phyloP scores from a whole-genome alignment of 345 rosid genomes.

The Stellera chamaejasme region DNA sequence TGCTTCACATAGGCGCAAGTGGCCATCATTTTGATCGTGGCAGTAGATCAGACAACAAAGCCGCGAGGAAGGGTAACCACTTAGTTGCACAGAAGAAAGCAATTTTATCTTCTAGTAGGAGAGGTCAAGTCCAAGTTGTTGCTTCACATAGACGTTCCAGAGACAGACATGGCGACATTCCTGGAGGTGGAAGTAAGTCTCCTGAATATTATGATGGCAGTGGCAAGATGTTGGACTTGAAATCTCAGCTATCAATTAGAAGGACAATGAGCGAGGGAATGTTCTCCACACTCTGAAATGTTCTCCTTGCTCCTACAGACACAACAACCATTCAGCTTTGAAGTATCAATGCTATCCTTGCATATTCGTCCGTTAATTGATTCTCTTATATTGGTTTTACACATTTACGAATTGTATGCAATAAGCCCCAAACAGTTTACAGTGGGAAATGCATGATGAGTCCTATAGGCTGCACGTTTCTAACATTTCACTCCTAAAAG shows the following conservation, averaged over 20 bases:
- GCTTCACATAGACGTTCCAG: constrained; percentile 37
- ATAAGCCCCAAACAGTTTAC: no score
- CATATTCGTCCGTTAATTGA: no score
- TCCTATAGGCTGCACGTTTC: no score
- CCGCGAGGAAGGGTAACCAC: constrained; percentile 48
- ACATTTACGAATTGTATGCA: no score
- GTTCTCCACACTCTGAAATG: constrained; percentile 32
- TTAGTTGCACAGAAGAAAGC: constrained; percentile 31
- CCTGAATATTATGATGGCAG: constrained; percentile 34
- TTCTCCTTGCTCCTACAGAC: constrained; percentile 1
- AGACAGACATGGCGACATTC: constrained; percentile 48
- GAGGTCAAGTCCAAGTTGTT: constrained; percentile 31
- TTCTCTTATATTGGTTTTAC: no score
- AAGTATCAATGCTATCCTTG: background rate
- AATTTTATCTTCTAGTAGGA: constrained; percentile 35
- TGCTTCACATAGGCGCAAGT: constrained; percentile 53
- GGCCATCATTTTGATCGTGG: constrained; percentile 54
- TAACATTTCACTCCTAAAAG: no score
- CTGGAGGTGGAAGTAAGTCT: constrained; percentile 35
- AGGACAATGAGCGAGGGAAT: constrained; percentile 77
- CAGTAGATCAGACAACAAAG: constrained; percentile 54
- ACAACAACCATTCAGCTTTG: background rate
- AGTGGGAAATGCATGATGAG: no score
- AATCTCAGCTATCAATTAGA: constrained; percentile 45
- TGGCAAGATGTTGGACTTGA: constrained; percentile 38